Percentiles rank a stretch among this genome's conserved stretches.
These are phyloP conservation scores for Gastrodia elata DNA, from an alignment of 106 monocot genomes.

Conservation along the genomic window DNA sequence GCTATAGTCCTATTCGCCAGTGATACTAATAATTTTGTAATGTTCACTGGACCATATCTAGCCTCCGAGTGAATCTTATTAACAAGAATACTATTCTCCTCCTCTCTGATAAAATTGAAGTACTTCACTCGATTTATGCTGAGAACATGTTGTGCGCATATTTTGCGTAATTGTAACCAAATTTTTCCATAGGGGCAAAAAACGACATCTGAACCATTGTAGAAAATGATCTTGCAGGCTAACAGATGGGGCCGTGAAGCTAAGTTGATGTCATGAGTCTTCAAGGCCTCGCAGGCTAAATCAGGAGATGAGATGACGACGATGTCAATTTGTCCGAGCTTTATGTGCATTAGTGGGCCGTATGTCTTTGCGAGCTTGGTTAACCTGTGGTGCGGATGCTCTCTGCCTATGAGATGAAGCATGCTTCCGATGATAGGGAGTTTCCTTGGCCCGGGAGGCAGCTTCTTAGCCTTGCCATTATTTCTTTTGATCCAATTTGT, in stretches of 20 bases:
- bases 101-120: slow-evolving; percentile 19
- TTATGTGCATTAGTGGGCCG: neutral
- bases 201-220: slow-evolving; percentile 4
- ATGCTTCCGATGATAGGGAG: neutral
- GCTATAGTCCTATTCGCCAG: slow-evolving; percentile 11
- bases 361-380: neutral
- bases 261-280: neutral
- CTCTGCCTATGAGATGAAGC: neutral
- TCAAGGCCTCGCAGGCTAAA: neutral
- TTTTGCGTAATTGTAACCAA: slow-evolving; percentile 32
- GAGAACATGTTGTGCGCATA: slow-evolving; percentile 26
- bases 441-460: neutral
- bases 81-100: slow-evolving; percentile 12
- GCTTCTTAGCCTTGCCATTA: too few species aligned
- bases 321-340: neutral
- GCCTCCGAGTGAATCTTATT: slow-evolving; percentile 1
- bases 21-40: slow-evolving; percentile 10
- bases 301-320: neutral
- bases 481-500: too few species aligned
- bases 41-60: neutral
- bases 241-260: neutral
- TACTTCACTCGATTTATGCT: slow-evolving; percentile 22
- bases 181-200: slow-evolving; percentile 30
- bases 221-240: neutral
- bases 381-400: neutral